A percentile compares a stretch with the other conserved stretches of the same genome.
phyloP scores from a whole-genome alignment of 2,329 filamentous ascomycete species.

The Curvularia lunata region DNA sequence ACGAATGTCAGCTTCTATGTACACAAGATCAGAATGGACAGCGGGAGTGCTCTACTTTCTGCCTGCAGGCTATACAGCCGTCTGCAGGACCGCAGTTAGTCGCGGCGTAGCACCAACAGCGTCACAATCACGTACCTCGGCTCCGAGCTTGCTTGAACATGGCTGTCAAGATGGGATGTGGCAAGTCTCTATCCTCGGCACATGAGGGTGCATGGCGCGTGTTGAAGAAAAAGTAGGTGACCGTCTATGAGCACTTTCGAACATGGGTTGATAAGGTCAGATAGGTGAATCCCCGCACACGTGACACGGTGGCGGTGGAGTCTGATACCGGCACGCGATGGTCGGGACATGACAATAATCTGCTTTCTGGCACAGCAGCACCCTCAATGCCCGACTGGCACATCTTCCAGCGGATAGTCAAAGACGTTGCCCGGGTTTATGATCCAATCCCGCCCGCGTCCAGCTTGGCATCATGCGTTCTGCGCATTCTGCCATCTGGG shows the following conservation, averaged over 20 bases:
- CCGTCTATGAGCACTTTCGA: not conserved
- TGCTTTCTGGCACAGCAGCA: too few relatives aligned
- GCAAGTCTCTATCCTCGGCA: not conserved
- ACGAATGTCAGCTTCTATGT: not conserved
- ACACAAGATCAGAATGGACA: not conserved
- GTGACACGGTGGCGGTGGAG: not conserved
- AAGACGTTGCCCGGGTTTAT: too few relatives aligned
- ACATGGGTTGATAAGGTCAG: not conserved
- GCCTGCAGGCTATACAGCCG: not conserved
- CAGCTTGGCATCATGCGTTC: too few relatives aligned
- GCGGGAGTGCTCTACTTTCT: not conserved
- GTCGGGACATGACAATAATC: too few relatives aligned
- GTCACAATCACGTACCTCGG: not conserved
- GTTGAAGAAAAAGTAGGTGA: not conserved
- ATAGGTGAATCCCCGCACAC: constrained; percentile 2
- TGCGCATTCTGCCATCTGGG: too few relatives aligned
- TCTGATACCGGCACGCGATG: constrained; percentile 1
- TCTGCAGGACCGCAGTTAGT: constrained; percentile 1
- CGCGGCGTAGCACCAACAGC: not conserved
- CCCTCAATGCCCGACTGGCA: too few relatives aligned
- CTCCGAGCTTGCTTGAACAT: constrained; percentile 1
- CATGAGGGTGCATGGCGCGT: not conserved
- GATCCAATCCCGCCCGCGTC: too few relatives aligned
- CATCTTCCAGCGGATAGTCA: too few relatives aligned
- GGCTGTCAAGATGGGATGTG: not conserved